Conservation (phyloP, 176 grass and related monocot genomes). For the Aegilops umbellulata region DNA sequence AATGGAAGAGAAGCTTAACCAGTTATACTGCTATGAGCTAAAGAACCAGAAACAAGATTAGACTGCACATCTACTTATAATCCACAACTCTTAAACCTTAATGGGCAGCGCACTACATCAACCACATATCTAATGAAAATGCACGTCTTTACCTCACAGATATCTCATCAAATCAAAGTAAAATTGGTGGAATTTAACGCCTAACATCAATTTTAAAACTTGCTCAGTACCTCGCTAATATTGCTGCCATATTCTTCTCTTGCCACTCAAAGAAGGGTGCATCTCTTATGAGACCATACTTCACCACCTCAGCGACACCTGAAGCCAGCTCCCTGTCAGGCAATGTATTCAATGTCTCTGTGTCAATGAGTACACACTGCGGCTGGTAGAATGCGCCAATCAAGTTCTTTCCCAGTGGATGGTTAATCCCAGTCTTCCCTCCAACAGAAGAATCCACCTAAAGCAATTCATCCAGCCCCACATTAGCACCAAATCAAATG, state of each 20-base stretch:
- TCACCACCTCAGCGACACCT: constrained; percentile 81
- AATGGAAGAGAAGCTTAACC: not conserved
- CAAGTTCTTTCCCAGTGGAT: constrained; percentile 83
- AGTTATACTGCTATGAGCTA: not conserved
- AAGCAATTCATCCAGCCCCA: constrained; percentile 2
- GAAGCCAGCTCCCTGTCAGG: constrained; percentile 82
- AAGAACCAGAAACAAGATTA: not conserved
- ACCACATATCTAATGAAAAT: not conserved
- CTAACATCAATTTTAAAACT: constrained; percentile 6
- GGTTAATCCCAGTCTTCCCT: constrained; percentile 92
- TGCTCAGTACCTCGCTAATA: constrained; percentile 67
- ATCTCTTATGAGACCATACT: constrained; percentile 96
- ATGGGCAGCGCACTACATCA: not conserved
- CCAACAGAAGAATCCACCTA: constrained; percentile 98
- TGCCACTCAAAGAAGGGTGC: constrained; percentile 93
- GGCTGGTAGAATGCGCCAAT: constrained; percentile 93
- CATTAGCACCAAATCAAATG: constrained; percentile 4
- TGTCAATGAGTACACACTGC: constrained; percentile 89
- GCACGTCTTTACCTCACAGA: not conserved
- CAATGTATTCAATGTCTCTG: constrained; percentile 80
- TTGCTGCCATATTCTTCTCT: constrained; percentile 79
- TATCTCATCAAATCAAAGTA: not conserved
- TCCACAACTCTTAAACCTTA: not conserved
- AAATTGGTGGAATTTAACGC: not conserved
- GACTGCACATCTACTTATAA: not conserved